Percentiles rank a stretch among this genome's conserved stretches.
Conservation (phyloP, 2,329 filamentous ascomycete genomes). For the Aureobasidium subglaciale region DNA sequence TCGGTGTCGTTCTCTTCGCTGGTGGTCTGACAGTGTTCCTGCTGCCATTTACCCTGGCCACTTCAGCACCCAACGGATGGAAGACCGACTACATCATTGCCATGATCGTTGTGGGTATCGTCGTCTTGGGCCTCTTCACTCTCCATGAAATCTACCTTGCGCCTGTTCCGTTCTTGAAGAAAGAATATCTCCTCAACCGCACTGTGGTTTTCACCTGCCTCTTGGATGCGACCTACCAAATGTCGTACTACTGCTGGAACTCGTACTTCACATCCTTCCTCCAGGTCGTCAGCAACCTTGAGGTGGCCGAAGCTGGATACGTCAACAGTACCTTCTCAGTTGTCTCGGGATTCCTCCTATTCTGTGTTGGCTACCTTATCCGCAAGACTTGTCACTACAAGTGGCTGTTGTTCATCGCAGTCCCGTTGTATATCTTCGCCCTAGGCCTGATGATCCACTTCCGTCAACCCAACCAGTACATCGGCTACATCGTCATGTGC, state of each 20-base stretch:
- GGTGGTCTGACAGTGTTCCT: conserved; percentile 57
- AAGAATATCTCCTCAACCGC: conserved; percentile 40
- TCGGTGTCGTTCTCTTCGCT: conserved; percentile 55
- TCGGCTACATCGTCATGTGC: conserved; percentile 17
- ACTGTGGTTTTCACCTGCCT: conserved; percentile 48
- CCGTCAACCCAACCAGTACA: conserved; percentile 5
- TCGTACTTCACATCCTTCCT: conserved; percentile 35
- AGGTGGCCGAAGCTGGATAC: conserved; percentile 28
- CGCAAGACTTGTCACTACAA: conserved; percentile 30
- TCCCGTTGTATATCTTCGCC: conserved; percentile 25
- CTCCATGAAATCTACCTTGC: conserved; percentile 36
- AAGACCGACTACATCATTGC: conserved; percentile 33
- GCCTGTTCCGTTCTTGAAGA: conserved; percentile 35
- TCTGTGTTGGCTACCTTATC: conserved; percentile 26
- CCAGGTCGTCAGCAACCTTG: conserved; percentile 32
- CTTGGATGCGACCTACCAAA: conserved; percentile 34
- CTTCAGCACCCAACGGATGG: conserved; percentile 29
- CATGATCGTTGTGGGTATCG: conserved; percentile 33
- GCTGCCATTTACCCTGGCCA: conserved; percentile 57
- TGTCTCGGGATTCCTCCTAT: conserved; percentile 22
- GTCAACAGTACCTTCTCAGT: conserved; percentile 33
- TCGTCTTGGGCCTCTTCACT: conserved; percentile 30
- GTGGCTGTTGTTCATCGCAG: conserved; percentile 24
- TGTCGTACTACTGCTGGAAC: conserved; percentile 30
- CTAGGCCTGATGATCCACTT: conserved; percentile 14